phyloP scores from a whole-genome alignment of 345 rosid genomes.

The Arabis alpina region DNA sequence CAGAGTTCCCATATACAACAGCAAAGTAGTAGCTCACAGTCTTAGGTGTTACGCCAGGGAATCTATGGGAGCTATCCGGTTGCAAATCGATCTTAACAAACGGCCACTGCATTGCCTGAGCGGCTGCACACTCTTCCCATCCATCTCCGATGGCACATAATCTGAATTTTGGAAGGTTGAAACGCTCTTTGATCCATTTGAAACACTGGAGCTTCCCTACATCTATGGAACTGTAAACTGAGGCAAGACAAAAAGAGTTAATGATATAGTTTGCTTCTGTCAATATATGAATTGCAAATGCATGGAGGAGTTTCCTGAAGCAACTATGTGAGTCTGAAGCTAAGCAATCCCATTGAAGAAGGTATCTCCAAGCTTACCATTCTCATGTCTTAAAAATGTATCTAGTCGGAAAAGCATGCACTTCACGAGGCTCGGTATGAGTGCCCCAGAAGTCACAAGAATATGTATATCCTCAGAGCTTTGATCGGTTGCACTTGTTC shows the following conservation, averaged over 20 bases:
- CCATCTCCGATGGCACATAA: constrained; percentile 88
- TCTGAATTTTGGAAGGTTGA: constrained; percentile 48
- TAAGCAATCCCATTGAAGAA: background rate
- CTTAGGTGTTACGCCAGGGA: constrained; percentile 78
- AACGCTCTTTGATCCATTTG: constrained; percentile 72
- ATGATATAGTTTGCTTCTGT: background rate
- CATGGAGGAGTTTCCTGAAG: background rate
- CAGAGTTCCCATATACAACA: constrained; percentile 59
- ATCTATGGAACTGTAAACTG: constrained; percentile 88
- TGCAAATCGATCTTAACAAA: constrained; percentile 72
- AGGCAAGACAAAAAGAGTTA: background rate
- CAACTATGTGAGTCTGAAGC: constrained; percentile 10
- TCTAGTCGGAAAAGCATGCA: constrained; percentile 81
- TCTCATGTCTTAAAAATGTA: constrained; percentile 55
- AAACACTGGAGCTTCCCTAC: constrained; percentile 80
- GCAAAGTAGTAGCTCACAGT: constrained; percentile 70
- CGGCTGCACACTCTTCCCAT: constrained; percentile 91
- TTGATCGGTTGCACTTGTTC: constrained; percentile 20
- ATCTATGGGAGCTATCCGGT: constrained; percentile 66
- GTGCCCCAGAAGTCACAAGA: constrained; percentile 85
- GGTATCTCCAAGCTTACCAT: constrained; percentile 55
- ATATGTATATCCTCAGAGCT: constrained; percentile 56
- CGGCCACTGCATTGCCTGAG: constrained; percentile 87
- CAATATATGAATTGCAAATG: constrained; percentile 10
- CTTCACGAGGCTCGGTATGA: constrained; percentile 89